phyloP scores from a whole-genome alignment of 2,329 filamentous ascomycete genomes.

The Xylariomycetidae sp. region DNA sequence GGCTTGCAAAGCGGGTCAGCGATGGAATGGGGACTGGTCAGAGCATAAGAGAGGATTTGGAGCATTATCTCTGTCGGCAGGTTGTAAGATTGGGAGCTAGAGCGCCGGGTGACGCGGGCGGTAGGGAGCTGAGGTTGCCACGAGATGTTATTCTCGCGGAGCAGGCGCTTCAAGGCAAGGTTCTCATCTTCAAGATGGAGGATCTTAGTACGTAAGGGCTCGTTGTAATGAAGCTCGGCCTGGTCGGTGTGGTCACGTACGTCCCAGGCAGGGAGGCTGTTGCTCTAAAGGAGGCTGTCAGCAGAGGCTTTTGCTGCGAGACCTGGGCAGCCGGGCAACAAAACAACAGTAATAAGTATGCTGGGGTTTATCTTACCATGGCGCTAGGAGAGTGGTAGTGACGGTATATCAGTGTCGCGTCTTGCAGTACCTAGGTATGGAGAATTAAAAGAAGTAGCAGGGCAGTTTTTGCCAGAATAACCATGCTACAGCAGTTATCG shows the following conservation, averaged over 20 bases:
- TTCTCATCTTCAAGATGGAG: constrained; percentile 43
- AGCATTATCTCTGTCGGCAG: constrained; percentile 46
- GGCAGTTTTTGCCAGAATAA: too few relatives aligned
- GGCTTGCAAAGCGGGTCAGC: constrained; percentile 46
- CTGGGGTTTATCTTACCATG: too few relatives aligned
- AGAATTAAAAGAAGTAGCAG: too few relatives aligned
- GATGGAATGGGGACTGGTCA: constrained; percentile 44
- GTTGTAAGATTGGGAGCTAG: constrained; percentile 11
- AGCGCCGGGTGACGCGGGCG: constrained; percentile 26
- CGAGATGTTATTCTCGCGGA: constrained; percentile 46
- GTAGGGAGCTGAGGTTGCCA: constrained; percentile 37
- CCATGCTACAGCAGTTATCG: too few relatives aligned
- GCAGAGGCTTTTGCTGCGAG: too few relatives aligned
- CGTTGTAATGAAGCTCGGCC: constrained; percentile 41
- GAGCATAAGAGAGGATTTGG: constrained; percentile 43
- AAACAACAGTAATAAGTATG: too few relatives aligned
- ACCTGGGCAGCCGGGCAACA: too few relatives aligned
- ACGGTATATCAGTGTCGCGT: too few relatives aligned
- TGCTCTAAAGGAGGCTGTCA: too few relatives aligned
- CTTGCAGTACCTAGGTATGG: too few relatives aligned
- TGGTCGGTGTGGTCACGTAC: constrained; percentile 47
- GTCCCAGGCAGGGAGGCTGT: constrained; percentile 43
- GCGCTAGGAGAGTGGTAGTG: too few relatives aligned
- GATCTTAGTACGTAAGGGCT: constrained; percentile 42
- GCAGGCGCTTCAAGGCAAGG: constrained; percentile 41